Percentiles rank a stretch among this genome's conserved stretches.
These are phyloP conservation scores for Chalciporus piperatoides DNA, from an alignment of 1,284 basidiomycete species.

Conservation along the genomic window DNA sequence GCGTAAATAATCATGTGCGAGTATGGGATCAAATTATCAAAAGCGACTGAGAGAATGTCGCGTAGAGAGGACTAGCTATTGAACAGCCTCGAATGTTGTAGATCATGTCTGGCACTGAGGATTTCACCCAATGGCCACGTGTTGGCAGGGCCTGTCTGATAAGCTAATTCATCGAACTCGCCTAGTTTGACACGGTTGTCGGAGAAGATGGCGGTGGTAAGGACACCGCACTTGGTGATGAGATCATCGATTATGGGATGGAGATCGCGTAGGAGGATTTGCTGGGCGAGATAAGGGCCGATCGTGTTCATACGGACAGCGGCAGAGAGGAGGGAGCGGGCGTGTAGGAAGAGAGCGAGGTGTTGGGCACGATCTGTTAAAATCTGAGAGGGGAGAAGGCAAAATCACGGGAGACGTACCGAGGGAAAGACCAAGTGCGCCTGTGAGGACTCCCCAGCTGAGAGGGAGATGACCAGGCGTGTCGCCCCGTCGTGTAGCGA, in stretches of 20 bases:
- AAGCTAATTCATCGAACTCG: constrained; percentile 36
- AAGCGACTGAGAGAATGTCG: background rate
- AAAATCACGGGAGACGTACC: constrained; percentile 44
- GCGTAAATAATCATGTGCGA: constrained; percentile 20
- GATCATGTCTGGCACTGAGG: constrained; percentile 83
- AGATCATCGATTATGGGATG: constrained; percentile 61
- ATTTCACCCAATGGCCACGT: constrained; percentile 99
- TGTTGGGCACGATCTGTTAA: constrained; percentile 67
- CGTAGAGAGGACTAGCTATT: constrained; percentile 60
- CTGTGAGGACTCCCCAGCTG: constrained; percentile 86
- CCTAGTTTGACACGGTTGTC: constrained; percentile 5
- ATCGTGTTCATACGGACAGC: constrained; percentile 88
- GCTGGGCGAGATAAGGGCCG: constrained; percentile 92
- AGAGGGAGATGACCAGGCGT: constrained; percentile 82
- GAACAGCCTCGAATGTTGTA: constrained; percentile 95
- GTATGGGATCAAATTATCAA: constrained; percentile 3
- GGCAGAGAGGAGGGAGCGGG: constrained; percentile 84
- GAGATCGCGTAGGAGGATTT: constrained; percentile 75
- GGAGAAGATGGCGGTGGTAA: constrained; percentile 41
- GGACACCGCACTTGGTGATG: constrained; percentile 39
- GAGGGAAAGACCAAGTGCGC: constrained; percentile 68
- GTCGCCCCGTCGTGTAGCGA: constrained; percentile 58
- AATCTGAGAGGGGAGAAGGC: background rate
- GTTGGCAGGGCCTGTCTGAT: constrained; percentile 63
- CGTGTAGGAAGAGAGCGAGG: constrained; percentile 91